phyloP scores from a whole-genome alignment of 305 asterid genomes.

The Fraxinus platypoda region DNA sequence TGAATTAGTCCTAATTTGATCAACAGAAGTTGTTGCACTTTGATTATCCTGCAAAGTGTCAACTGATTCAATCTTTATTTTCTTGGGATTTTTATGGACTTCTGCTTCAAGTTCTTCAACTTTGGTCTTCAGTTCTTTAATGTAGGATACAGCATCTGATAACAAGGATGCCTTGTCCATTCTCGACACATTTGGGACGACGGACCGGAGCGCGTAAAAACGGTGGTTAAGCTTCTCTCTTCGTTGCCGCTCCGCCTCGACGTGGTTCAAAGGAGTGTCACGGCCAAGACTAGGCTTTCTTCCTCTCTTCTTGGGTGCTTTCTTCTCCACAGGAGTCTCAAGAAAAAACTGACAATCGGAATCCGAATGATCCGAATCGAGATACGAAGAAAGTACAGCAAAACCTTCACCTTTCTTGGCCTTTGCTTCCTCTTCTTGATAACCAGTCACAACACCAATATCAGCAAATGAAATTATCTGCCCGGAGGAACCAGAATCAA shows the following conservation, averaged over 20 bases:
- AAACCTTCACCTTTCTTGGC: neutral
- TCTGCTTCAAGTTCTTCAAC: slow-evolving; percentile 43
- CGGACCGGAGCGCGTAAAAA: slow-evolving; percentile 62
- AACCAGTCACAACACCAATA: slow-evolving; percentile 17
- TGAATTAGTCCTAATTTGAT: slow-evolving; percentile 16
- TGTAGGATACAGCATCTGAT: slow-evolving; percentile 64
- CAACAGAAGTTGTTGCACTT: slow-evolving; percentile 27
- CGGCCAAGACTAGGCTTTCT: slow-evolving; percentile 38
- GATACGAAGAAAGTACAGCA: slow-evolving; percentile 35
- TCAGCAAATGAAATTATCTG: slow-evolving; percentile 31
- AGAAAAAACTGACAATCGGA: slow-evolving; percentile 34
- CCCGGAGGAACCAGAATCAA: slow-evolving; percentile 8
- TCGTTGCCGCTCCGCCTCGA: slow-evolving; percentile 68
- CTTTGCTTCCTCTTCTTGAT: slow-evolving; percentile 12
- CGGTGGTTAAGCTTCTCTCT: slow-evolving; percentile 65
- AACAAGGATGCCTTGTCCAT: slow-evolving; percentile 70
- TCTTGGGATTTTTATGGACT: neutral
- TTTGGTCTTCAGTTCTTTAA: slow-evolving; percentile 45
- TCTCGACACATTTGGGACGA: slow-evolving; percentile 62
- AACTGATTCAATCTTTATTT: slow-evolving; percentile 21
- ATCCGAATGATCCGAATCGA: slow-evolving; percentile 39
- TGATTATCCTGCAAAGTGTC: slow-evolving; percentile 23
- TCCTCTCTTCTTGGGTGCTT: slow-evolving; percentile 40
- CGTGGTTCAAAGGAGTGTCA: slow-evolving; percentile 47
- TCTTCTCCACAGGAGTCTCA: slow-evolving; percentile 3